Conservation (phyloP, 2,329 filamentous ascomycete species). For the Arthroderma sp. region DNA sequence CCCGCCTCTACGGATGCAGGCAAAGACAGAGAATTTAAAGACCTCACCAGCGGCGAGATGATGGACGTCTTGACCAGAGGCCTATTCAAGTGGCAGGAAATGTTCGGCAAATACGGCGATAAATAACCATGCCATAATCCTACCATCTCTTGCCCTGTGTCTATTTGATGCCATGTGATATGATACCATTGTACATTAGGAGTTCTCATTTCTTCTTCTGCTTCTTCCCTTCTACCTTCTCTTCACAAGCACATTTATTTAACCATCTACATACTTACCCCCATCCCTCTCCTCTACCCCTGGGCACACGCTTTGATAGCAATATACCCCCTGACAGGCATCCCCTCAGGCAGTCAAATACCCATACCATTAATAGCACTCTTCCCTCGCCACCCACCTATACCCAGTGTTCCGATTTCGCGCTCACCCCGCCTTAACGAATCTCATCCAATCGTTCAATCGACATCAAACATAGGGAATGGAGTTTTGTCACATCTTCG, state of each 20-base stretch:
- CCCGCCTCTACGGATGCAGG: neutral
- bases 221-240: conserved; percentile 10
- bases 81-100: conserved; percentile 73
- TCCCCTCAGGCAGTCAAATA: neutral
- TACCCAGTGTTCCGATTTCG: neutral
- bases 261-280: neutral
- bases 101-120: conserved; percentile 47
- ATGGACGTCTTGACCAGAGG: conserved; percentile 75
- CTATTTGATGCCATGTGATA: neutral
- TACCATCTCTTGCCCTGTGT: neutral
- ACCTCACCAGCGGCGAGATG: conserved; percentile 72
- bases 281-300: neutral
- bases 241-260: conserved; percentile 5
- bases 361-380: neutral
- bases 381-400: neutral
- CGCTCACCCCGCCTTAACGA: neutral
- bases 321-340: neutral
- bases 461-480: neutral
- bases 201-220: conserved; percentile 7
- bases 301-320: neutral
- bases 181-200: conserved; percentile 7
- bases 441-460: neutral
- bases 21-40: conserved; percentile 50
- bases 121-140: conserved; percentile 21
- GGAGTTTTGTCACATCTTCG: neutral